phyloP scores from a whole-genome alignment of 768 basidiomycete species.

The Phanerochaete sordida region DNA sequence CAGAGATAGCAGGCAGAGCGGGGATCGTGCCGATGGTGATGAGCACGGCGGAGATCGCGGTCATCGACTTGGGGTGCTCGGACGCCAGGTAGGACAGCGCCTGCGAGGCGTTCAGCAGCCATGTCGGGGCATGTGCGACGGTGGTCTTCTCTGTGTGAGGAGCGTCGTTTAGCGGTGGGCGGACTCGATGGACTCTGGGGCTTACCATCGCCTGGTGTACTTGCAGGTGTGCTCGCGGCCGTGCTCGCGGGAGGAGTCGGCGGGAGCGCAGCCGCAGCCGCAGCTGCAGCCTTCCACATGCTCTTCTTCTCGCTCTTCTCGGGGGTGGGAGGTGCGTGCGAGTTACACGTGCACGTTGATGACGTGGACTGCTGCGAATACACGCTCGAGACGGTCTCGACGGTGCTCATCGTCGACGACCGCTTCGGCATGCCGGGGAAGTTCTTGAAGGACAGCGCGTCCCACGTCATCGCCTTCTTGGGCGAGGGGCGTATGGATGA shows the following conservation, averaged over 20 bases:
- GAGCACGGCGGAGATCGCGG: constrained; percentile 69
- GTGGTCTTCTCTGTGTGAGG: constrained; percentile 39
- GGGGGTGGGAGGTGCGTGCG: constrained; percentile 13
- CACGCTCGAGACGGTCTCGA: constrained; percentile 21
- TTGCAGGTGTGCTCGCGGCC: neutral
- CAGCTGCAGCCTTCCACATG: neutral
- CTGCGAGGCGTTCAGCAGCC: constrained; percentile 74
- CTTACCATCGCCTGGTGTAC: constrained; percentile 5
- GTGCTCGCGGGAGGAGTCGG: no score
- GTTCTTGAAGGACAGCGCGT: constrained; percentile 19
- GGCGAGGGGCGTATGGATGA: constrained; percentile 1
- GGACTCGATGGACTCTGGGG: neutral
- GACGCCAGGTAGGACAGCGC: constrained; percentile 71
- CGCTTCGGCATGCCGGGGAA: constrained; percentile 22
- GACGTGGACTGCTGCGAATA: constrained; percentile 9
- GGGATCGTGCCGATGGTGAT: constrained; percentile 78
- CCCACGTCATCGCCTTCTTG: constrained; percentile 20
- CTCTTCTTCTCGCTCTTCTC: constrained; percentile 8
- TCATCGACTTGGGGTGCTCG: constrained; percentile 77
- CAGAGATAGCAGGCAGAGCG: constrained; percentile 63
- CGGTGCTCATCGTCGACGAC: constrained; percentile 19
- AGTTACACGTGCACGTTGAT: constrained; percentile 1
- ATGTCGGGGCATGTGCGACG: constrained; percentile 61
- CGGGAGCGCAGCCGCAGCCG: neutral
- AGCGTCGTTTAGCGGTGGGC: no score